These are phyloP conservation scores for Trichophaea hybrida DNA, from an alignment of 2,329 filamentous ascomycete genomes.

Conservation along the genomic window DNA sequence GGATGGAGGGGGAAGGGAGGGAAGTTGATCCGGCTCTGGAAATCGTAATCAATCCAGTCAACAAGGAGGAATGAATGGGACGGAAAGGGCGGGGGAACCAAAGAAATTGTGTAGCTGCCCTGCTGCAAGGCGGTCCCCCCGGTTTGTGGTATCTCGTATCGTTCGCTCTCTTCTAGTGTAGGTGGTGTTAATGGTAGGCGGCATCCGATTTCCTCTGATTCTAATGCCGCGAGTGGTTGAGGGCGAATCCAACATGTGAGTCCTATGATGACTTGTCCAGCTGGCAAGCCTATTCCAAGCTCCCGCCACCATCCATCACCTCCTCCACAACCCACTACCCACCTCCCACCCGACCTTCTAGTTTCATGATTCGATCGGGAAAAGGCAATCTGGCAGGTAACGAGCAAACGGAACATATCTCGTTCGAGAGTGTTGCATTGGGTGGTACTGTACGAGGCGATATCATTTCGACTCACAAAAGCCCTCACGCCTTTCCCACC, in stretches of 20 bases:
- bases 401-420: slow-evolving; percentile 6
- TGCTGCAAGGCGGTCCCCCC: neutral
- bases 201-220: neutral
- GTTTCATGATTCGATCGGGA: neutral
- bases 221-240: neutral
- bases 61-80: too few relatives aligned
- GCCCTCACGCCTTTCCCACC: neutral
- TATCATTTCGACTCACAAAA: neutral
- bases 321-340: neutral
- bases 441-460: neutral
- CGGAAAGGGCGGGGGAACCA: neutral
- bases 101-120: neutral
- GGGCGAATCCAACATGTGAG: neutral
- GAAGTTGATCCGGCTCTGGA: neutral
- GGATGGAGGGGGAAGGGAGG: neutral
- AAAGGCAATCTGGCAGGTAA: neutral
- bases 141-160: neutral
- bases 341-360: neutral
- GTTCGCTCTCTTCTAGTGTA: neutral
- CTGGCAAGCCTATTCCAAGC: neutral
- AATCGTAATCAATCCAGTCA: too few relatives aligned
- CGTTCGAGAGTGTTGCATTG: slow-evolving; percentile 2
- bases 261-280: neutral
- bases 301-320: neutral
- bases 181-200: neutral